phyloP scores from a whole-genome alignment of 2,329 filamentous ascomycete species.

The Ophiostoma sp. region DNA sequence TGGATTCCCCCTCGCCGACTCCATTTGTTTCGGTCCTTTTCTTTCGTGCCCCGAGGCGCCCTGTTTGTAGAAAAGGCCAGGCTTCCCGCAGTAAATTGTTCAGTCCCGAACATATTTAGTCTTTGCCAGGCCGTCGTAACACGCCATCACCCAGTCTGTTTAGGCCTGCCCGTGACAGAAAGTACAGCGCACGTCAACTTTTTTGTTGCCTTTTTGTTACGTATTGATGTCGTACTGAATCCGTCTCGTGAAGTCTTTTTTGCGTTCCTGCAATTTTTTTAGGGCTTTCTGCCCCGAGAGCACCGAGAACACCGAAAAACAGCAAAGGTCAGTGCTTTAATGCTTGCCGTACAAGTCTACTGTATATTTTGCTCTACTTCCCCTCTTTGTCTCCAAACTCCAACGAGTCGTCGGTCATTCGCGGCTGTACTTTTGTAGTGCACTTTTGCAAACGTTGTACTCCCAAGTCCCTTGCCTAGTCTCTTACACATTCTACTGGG shows the following conservation, averaged over 20 bases:
- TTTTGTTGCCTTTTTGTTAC: constrained; percentile 16
- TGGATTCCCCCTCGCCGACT: not conserved
- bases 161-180: constrained; percentile 1
- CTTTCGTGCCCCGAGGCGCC: not conserved
- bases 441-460: not conserved
- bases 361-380: not conserved
- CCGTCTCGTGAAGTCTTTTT: not conserved
- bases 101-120: not conserved
- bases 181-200: not conserved
- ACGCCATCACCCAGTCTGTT: too few species aligned
- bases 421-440: constrained; percentile 3
- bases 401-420: not conserved
- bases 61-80: not conserved
- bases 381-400: not conserved
- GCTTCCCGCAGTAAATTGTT: not conserved
- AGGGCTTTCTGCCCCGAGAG: not conserved
- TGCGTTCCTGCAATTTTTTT: not conserved
- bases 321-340: not conserved
- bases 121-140: not conserved
- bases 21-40: constrained; percentile 9
- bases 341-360: not conserved
- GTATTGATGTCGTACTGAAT: not conserved
- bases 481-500: not conserved
- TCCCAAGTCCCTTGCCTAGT: constrained; percentile 3
- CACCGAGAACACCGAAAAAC: not conserved